phyloP scores from a whole-genome alignment of 208 protist genomes.

The Tritrichomonas musculus region DNA sequence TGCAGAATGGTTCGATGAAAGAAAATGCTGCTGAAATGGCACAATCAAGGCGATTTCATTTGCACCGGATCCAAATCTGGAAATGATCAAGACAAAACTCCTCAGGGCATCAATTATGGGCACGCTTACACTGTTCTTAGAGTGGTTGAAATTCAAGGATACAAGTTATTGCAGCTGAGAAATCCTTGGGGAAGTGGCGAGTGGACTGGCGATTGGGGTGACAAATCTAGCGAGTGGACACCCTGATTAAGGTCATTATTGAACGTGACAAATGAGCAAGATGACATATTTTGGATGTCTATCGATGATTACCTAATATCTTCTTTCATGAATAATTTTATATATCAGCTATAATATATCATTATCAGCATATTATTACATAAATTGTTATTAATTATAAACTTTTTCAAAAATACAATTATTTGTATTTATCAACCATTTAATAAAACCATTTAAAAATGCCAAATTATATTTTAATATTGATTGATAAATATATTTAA shows the following conservation, averaged over 20 bases:
- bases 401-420: too few relatives aligned
- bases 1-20: neutral
- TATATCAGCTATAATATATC: too few relatives aligned
- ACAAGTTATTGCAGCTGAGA: neutral
- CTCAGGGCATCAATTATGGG: neutral
- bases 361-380: too few relatives aligned
- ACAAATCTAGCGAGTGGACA: neutral
- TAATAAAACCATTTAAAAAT: too few relatives aligned
- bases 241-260: neutral
- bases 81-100: neutral
- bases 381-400: too few relatives aligned
- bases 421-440: too few relatives aligned
- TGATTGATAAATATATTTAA: too few relatives aligned
- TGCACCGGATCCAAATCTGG: neutral
- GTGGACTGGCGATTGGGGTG: slow-evolving; percentile 25
- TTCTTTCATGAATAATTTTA: too few relatives aligned
- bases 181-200: slow-evolving; percentile 23
- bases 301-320: neutral
- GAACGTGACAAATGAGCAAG: neutral
- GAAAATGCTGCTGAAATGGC: neutral
- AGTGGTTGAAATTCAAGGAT: neutral
- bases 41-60: neutral
- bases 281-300: neutral
- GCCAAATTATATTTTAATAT: too few relatives aligned
- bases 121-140: slow-evolving; percentile 21